Percentiles rank a stretch among this genome's conserved stretches.
Evolutionary conservation across 208 protist species (phyloP).

Genomic region (Wallacemonas sp.): DNA sequence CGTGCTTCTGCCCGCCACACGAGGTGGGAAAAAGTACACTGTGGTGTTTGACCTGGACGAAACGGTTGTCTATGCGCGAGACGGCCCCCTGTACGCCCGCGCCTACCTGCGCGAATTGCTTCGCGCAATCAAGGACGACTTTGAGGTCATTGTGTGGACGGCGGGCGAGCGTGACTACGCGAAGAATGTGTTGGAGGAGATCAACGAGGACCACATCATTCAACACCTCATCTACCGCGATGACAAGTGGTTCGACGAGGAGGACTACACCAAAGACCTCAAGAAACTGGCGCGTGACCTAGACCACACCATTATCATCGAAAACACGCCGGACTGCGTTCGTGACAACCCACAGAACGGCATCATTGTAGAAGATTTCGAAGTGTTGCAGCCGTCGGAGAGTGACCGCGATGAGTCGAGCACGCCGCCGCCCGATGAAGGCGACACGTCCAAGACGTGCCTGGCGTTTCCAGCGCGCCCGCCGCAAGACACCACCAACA

Average conservation of each 20-base stretch:
- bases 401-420: background rate
- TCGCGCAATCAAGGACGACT: slow-evolving; percentile 68
- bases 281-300: slow-evolving; percentile 68
- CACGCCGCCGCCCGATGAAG: slow-evolving; percentile 7
- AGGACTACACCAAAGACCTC: slow-evolving; percentile 89
- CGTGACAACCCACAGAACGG: slow-evolving; percentile 77
- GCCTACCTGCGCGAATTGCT: slow-evolving; percentile 79
- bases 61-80: slow-evolving; percentile 89
- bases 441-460: no score
- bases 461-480: no score
- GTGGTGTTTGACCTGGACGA: slow-evolving; percentile 91
- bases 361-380: slow-evolving; percentile 88
- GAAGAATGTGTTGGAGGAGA: slow-evolving; percentile 83
- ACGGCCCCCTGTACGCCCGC: slow-evolving; percentile 83
- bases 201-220: slow-evolving; percentile 84
- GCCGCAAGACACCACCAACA: background rate
- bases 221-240: slow-evolving; percentile 82
- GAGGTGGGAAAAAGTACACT: slow-evolving; percentile 62
- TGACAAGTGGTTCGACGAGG: slow-evolving; percentile 66
- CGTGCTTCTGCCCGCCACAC: slow-evolving; percentile 48
- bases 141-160: slow-evolving; percentile 92
- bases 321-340: slow-evolving; percentile 88
- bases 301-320: slow-evolving; percentile 82
- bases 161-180: slow-evolving; percentile 89
- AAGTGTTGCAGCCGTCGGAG: slow-evolving; percentile 34